Base-by-base conservation (phyloP, 768 basidiomycete species). In the Megacollybia marginata region DNA sequence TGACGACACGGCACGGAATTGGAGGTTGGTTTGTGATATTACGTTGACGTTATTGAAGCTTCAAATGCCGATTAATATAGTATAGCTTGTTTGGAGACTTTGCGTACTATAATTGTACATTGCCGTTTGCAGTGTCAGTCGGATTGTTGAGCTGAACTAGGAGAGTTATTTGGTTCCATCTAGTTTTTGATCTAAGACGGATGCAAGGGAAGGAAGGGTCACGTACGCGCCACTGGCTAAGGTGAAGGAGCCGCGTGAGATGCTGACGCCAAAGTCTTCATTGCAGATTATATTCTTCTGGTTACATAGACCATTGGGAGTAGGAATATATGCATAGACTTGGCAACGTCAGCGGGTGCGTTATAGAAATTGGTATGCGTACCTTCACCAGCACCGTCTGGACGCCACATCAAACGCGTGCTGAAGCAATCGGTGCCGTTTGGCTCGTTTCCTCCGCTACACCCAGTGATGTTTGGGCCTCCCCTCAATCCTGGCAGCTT, bases 251-350 rank as follows among this genome's bases (percentile, higher is more conserved):
- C 83, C 85, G 40, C 89, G 75, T 38, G 76, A 70, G 16, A 92
- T 68, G 50, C 85, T 88, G n/a, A 82, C 79, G 33, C 90, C 90
- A 60, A 83, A 92, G 52, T 85, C 85, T 9, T 71, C 62, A 59
- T 88, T 85, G 67, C 90, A 92, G 28, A 66, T 72, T 46, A 90
- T 71, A 42, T 72, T 66, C 38, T 63, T 60, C 18, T 79, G 65
- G 6, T 66, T 67, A 58, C 87, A 91, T 9, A 92, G 59, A 44
- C 68, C 65, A 59, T 83, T 78, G 6, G 80, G 67, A 1, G 75
- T 73, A 4, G 85, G 83, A 44, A 91, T 79, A 59, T 94, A 92
- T 9, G 85, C 84, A 63, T 92, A 92, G 9, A 85, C 89, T 91
- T 57, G 7, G 40, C 13, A 44, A 51, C 42, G 52, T 31, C 34